These are phyloP conservation scores for Venturia carpophila DNA, from an alignment of 2,329 filamentous ascomycete genomes.

Conservation along the genomic window DNA sequence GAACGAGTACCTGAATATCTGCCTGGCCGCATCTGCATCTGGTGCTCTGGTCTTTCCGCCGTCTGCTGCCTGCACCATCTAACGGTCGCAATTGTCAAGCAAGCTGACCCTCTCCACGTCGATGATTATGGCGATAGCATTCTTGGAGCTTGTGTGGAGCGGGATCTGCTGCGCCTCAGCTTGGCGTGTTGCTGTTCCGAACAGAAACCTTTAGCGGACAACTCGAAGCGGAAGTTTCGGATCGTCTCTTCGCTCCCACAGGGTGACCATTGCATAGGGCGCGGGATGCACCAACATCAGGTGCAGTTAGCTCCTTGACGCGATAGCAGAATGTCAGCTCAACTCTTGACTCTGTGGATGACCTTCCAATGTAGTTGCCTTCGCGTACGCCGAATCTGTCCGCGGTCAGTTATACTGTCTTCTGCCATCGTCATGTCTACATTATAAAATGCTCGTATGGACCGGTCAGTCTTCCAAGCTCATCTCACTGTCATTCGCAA, in stretches of 20 bases:
- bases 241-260: background rate
- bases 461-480: conserved; percentile 2
- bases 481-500: conserved; percentile 10
- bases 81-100: background rate
- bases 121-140: background rate
- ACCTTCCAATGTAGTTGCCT: background rate
- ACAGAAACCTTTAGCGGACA: conserved; percentile 1
- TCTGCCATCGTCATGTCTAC: conserved; percentile 4
- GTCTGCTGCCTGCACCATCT: background rate
- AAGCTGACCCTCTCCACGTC: conserved; percentile 1
- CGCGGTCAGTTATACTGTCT: conserved; percentile 1
- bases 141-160: conserved; percentile 6
- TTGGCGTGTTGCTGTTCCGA: conserved; percentile 3
- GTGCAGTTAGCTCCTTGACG: background rate
- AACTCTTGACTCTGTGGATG: conserved; percentile 1
- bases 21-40: background rate
- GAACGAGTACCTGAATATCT: background rate
- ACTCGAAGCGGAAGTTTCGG: conserved; percentile 9
- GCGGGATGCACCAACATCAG: background rate
- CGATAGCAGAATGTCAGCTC: conserved; percentile 7
- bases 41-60: background rate
- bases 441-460: conserved; percentile 1
- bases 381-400: background rate
- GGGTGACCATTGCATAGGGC: background rate
- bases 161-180: background rate